These are phyloP conservation scores for Saccharomycopsis fibuligera DNA, from an alignment of 805 yeast genomes.

Conservation along the genomic window DNA sequence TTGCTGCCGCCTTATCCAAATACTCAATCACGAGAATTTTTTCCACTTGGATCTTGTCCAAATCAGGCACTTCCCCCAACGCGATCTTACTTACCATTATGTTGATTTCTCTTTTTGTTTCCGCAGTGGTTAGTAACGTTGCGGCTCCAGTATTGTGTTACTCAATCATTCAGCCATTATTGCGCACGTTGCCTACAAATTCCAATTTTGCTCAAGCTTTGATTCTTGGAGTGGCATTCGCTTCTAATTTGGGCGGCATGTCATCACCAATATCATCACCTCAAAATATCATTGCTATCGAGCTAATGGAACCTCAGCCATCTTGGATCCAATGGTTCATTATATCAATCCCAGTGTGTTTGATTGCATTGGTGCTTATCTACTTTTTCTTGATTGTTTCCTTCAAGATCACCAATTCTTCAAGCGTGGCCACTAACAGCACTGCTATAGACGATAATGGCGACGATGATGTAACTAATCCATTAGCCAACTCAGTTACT, in stretches of 20 bases:
- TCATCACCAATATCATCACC: conserved; percentile 97
- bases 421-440: neutral
- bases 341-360: conserved; percentile 73
- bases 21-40: conserved; percentile 81
- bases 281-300: conserved; percentile 87
- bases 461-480: neutral
- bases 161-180: conserved; percentile 84
- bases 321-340: conserved; percentile 93
- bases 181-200: conserved; percentile 75
- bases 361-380: conserved; percentile 52
- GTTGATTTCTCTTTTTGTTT: conserved; percentile 77
- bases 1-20: conserved; percentile 92
- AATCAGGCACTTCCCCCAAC: conserved; percentile 83
- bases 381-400: conserved; percentile 69
- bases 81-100: conserved; percentile 71
- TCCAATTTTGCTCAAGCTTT: conserved; percentile 77
- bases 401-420: conserved; percentile 47
- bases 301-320: conserved; percentile 70
- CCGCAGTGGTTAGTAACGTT: conserved; percentile 96
- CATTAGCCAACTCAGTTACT: too few species aligned
- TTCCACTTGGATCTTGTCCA: conserved; percentile 73
- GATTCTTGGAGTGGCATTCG: conserved; percentile 85
- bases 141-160: conserved; percentile 95
- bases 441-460: neutral
- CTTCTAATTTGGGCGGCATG: conserved; percentile 95